These are phyloP conservation scores for Gnomoniopsis smithogilvyi DNA, from an alignment of 2,329 filamentous ascomycete genomes.

Conservation along the genomic window DNA sequence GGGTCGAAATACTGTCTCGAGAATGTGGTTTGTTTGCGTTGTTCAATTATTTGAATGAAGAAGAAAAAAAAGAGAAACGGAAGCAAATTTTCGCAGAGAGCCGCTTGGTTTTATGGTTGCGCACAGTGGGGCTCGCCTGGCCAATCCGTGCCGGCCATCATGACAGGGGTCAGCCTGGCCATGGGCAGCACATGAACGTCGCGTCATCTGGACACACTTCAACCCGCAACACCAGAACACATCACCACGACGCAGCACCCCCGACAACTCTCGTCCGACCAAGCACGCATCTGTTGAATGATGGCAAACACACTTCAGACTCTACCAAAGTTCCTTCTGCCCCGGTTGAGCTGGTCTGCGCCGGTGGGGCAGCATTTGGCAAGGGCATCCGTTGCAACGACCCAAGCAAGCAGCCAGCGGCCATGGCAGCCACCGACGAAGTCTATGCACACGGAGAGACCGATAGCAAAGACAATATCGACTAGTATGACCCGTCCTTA, in stretches of 20 bases:
- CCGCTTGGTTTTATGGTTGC: conserved; percentile 3
- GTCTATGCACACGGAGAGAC: conserved; percentile 21
- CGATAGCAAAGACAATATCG: not conserved
- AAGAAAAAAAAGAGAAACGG: conserved; percentile 26
- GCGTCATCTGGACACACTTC: conserved; percentile 1
- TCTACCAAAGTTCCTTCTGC: conserved; percentile 52
- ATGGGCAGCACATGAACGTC: not conserved
- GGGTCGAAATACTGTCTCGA: conserved; percentile 40
- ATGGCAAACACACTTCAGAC: conserved; percentile 36
- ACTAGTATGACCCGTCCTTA: not conserved
- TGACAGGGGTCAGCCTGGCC: not conserved
- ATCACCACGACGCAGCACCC: not conserved
- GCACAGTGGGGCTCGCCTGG: not conserved
- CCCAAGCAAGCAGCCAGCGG: conserved; percentile 7
- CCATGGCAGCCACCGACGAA: conserved; percentile 22
- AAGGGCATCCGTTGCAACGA: conserved; percentile 25
- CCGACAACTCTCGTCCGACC: not conserved
- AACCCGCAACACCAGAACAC: not conserved
- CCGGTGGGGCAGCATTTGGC: conserved; percentile 27
- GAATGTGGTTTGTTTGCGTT: conserved; percentile 49
- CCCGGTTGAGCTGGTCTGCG: conserved; percentile 51
- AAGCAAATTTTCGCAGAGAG: conserved; percentile 17
- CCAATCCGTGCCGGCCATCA: not conserved
- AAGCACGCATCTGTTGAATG: not conserved
- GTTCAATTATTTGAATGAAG: conserved; percentile 36